These are phyloP conservation scores for Talaromyces sp. DNA, from an alignment of 2,329 filamentous ascomycete genomes.

Conservation along the genomic window DNA sequence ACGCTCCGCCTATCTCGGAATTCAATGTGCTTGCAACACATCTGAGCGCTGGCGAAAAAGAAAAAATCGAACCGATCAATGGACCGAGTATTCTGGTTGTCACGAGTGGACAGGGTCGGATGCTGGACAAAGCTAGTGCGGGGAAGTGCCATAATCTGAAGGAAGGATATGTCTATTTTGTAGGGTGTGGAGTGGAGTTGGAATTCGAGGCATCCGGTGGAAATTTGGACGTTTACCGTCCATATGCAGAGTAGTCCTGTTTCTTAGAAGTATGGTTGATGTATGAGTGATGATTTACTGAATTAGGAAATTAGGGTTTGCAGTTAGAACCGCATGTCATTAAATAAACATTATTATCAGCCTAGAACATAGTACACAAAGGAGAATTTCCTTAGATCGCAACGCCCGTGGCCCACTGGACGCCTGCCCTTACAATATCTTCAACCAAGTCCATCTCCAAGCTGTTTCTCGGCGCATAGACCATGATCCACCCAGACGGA, in stretches of 20 bases:
- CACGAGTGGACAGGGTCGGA: slow-evolving; percentile 52
- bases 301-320: neutral
- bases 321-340: neutral
- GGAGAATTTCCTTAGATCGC: neutral
- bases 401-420: slow-evolving; percentile 6
- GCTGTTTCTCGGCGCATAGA: slow-evolving; percentile 7
- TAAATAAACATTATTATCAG: neutral
- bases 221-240: slow-evolving; percentile 45
- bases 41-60: slow-evolving; percentile 53
- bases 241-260: slow-evolving; percentile 31
- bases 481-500: slow-evolving; percentile 5
- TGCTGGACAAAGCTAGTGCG: slow-evolving; percentile 43
- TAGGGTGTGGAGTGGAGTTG: slow-evolving; percentile 54
- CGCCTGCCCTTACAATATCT: slow-evolving; percentile 2
- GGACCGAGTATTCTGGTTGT: slow-evolving; percentile 62
- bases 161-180: slow-evolving; percentile 61
- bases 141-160: slow-evolving; percentile 50
- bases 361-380: neutral
- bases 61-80: slow-evolving; percentile 50
- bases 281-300: neutral
- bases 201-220: slow-evolving; percentile 39
- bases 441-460: slow-evolving; percentile 7
- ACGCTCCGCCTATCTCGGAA: slow-evolving; percentile 64
- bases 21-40: slow-evolving; percentile 63
- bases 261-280: neutral